phyloP scores from a whole-genome alignment of 2,329 filamentous ascomycete species.

The Dactylellina cionopaga region DNA sequence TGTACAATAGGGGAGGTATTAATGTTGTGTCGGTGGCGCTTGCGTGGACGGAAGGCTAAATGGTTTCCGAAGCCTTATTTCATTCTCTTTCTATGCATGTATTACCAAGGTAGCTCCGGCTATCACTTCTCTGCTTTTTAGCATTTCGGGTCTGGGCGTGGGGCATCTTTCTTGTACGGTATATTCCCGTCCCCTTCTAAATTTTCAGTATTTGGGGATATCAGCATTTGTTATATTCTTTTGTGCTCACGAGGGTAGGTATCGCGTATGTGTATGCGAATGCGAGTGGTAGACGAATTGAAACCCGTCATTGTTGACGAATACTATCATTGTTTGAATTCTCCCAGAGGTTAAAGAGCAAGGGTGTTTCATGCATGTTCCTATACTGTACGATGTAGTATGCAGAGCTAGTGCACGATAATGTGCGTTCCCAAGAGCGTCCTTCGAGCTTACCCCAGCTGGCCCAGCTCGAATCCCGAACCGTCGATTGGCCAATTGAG shows the following conservation, averaged over 20 bases:
- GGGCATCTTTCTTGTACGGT: too few species aligned
- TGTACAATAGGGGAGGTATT: neutral
- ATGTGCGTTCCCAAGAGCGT: constrained; percentile 6
- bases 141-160: constrained; percentile 5
- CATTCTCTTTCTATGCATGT: constrained; percentile 20
- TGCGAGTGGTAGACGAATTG: neutral
- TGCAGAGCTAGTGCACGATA: too few species aligned
- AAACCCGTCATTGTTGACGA: constrained; percentile 33
- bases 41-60: constrained; percentile 5
- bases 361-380: constrained; percentile 43
- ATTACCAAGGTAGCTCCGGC: neutral
- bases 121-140: constrained; percentile 19
- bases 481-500: neutral
- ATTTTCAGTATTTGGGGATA: too few species aligned
- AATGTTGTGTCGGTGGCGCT: neutral
- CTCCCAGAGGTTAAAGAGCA: neutral
- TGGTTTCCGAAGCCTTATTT: neutral
- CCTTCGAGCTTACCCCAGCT: neutral
- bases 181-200: too few species aligned
- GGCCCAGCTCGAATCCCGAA: neutral
- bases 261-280: constrained; percentile 2
- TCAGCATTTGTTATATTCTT: too few species aligned
- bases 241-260: too few species aligned
- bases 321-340: constrained; percentile 1
- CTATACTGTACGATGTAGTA: constrained; percentile 13